phyloP scores from a whole-genome alignment of 2,329 filamentous ascomycete genomes.

The Colletotrichum falcatum region DNA sequence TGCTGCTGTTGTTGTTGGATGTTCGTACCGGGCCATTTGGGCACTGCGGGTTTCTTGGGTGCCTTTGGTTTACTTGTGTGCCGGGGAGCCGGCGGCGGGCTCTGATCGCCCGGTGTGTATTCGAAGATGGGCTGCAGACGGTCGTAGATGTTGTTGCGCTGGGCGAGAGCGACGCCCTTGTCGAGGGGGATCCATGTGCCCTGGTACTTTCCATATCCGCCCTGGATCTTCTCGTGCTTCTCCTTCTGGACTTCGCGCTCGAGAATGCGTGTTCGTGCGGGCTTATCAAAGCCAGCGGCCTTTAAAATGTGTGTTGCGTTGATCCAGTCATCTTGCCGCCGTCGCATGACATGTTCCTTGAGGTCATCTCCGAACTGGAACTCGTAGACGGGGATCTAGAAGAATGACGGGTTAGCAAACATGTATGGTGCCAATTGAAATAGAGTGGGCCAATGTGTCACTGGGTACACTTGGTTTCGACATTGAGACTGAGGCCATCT shows the following conservation, averaged over 20 bases:
- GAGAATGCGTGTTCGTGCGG: conserved; percentile 91
- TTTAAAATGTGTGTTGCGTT: conserved; percentile 99
- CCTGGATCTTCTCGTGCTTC: conserved; percentile 96
- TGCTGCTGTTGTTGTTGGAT: conserved; percentile 25
- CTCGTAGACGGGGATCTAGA: conserved; percentile 92
- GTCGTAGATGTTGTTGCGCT: conserved; percentile 87
- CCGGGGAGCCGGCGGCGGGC: conserved; percentile 92
- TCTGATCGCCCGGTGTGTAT: conserved; percentile 84
- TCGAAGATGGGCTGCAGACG: conserved; percentile 91
- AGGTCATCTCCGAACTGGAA: conserved; percentile 85
- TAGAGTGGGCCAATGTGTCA: not conserved
- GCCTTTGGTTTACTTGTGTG: conserved; percentile 90
- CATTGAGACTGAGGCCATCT: conserved; percentile 33
- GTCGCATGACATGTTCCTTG: conserved; percentile 93
- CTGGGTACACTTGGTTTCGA: not conserved
- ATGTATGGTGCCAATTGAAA: not conserved
- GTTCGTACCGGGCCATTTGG: conserved; percentile 66
- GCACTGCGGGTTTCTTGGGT: conserved; percentile 73
- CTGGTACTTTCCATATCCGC: conserved; percentile 98
- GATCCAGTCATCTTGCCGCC: conserved; percentile 94
- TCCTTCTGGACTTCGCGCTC: conserved; percentile 98
- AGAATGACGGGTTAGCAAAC: conserved; percentile 17
- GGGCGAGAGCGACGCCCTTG: conserved; percentile 83
- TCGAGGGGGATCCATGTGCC: conserved; percentile 96
- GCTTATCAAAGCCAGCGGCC: conserved; percentile 96